Base-by-base conservation (phyloP, 495 filamentous ascomycete genomes). In the Aspergillus asperescens region DNA sequence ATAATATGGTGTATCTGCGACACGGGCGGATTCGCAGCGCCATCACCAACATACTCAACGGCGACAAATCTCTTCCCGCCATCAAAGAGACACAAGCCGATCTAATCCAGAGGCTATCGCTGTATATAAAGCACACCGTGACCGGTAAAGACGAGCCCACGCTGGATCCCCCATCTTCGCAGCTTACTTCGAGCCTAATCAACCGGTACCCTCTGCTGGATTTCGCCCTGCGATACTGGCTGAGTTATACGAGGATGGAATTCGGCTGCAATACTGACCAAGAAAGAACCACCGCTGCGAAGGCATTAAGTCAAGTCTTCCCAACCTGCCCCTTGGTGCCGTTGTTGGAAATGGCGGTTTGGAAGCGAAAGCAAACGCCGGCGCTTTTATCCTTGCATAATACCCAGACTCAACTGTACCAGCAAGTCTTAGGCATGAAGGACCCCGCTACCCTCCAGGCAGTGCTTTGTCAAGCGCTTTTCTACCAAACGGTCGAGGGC, bases 201-300 rank as follows among this genome's bases (percentile, higher is more conserved):
- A 57, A 58, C 6, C 62, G 58, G 22, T 22, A 62, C 27, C 58
- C 67, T 15, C 58, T 72, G 24, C 61, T 72, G 10, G 69, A 72
- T 41, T 70, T 72, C 37, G 61, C 65, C 12, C 23, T 72, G 9
- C 63, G 65, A 10, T 72, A 72, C 61, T 72, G 69, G 69, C 45
- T 63, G 25, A 57, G 52, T n/a, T 62, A 70, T 50, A 37, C 64
- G 7, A 63, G 42, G 28, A 61, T 62, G 23, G 62, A 62, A 0
- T 59, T 64, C 6, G 50, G 42, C 35, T 71, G 56, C 35, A 61
- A 41, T 5, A 65, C 55, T 4, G 56, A 65, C 39, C 61, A 61
- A 28, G 65, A 66, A 20, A 46, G 57, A 24, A 38, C 51, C 10
- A 48, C 54, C 7, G 61, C 60, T 1, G 55, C 54, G 3, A 68